Percentiles rank a stretch among this genome's conserved stretches.
Conservation (phyloP, 2,329 filamentous ascomycete genomes). For the Tolypocladium nubicola region DNA sequence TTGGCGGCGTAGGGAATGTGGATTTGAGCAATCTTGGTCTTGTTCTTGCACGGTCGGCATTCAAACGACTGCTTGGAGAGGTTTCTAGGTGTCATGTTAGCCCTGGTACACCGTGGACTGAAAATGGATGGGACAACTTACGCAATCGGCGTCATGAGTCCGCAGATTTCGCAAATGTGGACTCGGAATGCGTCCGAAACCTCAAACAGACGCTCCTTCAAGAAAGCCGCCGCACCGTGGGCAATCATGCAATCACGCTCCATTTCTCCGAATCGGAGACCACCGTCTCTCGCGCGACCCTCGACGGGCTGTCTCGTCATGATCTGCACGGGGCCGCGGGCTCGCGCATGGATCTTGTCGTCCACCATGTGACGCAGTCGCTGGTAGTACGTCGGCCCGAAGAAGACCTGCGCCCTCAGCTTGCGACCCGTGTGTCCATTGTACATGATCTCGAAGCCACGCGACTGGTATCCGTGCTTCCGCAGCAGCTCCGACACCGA, state of each 20-base stretch:
- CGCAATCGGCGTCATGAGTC: slow-evolving; percentile 98
- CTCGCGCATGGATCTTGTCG: slow-evolving; percentile 99
- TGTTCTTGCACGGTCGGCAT: slow-evolving; percentile 96
- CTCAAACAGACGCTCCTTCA: slow-evolving; percentile 95
- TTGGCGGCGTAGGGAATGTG: slow-evolving; percentile 98
- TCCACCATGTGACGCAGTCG: slow-evolving; percentile 98
- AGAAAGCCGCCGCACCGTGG: slow-evolving; percentile 92
- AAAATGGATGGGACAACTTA: slow-evolving; percentile 43
- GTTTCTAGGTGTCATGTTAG: slow-evolving; percentile 49
- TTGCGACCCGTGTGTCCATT: slow-evolving; percentile 96
- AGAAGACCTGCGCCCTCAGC: slow-evolving; percentile 87
- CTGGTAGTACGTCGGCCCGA: slow-evolving; percentile 97
- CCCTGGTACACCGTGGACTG: background rate
- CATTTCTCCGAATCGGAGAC: slow-evolving; percentile 99
- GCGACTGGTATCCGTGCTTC: slow-evolving; percentile 88
- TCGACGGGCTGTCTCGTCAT: slow-evolving; percentile 95
- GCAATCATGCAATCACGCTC: slow-evolving; percentile 99
- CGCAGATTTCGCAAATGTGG: slow-evolving; percentile 97
- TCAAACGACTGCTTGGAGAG: slow-evolving; percentile 94
- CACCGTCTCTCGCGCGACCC: slow-evolving; percentile 94
- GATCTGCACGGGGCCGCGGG: slow-evolving; percentile 92
- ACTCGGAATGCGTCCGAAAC: slow-evolving; percentile 97
- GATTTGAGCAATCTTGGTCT: slow-evolving; percentile 95
- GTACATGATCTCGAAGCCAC: slow-evolving; percentile 98
- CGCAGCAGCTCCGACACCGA: slow-evolving; percentile 79